Base-by-base conservation (phyloP, 179 eudicot genomes). In the Beta corolliflora region DNA sequence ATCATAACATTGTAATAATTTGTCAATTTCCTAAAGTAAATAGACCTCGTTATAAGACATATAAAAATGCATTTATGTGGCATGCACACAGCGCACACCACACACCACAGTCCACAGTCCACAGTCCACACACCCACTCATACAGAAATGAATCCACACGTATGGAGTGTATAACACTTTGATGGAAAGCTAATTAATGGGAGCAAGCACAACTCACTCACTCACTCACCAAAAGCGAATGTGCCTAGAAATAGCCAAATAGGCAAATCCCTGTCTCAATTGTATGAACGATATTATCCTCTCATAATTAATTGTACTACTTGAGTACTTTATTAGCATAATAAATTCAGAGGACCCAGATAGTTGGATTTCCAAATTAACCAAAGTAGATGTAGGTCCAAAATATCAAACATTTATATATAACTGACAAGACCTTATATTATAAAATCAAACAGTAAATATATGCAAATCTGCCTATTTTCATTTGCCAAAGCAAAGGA, bases 401-500 rank as follows among this genome's bases (percentile, higher is more conserved):
- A 68, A 41, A 44, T 25, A 50, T 15, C 58, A 53, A 52, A 72
- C 58, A 72, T 25, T 18, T 48, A 3, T 4, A 58, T 48, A 21
- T 36, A 63, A 41, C 1, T 19, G n/a, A 45, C 25, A 70, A 70
- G 10, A 44, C 53, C 54, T 45, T 46, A 5, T 7, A 19, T n/a
- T 53, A 53, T 14, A 72, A 9, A 45, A 15, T 9, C 44, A 71
- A 25, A 72, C 25, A 9, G 21, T 50, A 50, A n/a, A 72, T 72
- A 73, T 72, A 54, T 73, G 63, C 77, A 59, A 36, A 55, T 75
- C 65, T 75, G n/a, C n/a, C n/a, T 75, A 75, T 56, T 77, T 45
- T 77, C 14, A 68, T 80, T 73, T 63, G 68, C 77, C 76, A 73
- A 84, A 81, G 87, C 84, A 78, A 81, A 78, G 84, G 79, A 84